Evolutionary conservation across 345 rosid genomes (phyloP), one percentile per base, ranked within the genome.

Genomic region (Eucalyptus caleyi): DNA sequence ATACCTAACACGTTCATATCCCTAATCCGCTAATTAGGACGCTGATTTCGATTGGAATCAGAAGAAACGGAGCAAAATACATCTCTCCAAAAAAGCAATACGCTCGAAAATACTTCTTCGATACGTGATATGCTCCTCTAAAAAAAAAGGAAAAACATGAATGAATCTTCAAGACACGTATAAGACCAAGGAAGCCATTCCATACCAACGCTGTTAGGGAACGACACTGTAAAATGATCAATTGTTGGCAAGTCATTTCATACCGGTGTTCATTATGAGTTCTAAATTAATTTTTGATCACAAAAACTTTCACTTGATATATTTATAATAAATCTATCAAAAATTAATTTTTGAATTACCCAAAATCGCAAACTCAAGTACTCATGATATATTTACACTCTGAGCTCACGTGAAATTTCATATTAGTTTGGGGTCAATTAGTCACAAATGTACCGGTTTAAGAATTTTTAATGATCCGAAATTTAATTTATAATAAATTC

Each of bases 401-500:
- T 51, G 5, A 54, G 12, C 5, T 54, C 27, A 23, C 3, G 5
- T 23, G 60, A 21, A 54, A 54, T 54, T 54, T 23, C 5, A 54
- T 54, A 54, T 54, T 23, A 54, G 0, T 54, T 23, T 54, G 0
- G 60, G 1, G 5, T 4, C 1, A 21, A 54, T 54, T 23, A 19
- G 0, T 54, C 5, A 23, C 1, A 8, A 21, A 1, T 54, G 0
- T 9, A 54, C 1, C 0, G 1, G 1, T 0, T 54, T 54, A 23
- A 21, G 5, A 0, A 23, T 23, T 54, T 54, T 54, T 21, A 1
- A 5, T 54, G 26, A 54, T 12, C 11, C 60, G 9, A 54, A 54
- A 54, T 21, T 19, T 21, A 54, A 54, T 23, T 54, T 54, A 21
- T 0, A 12, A 54, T 54, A 54, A 54, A 54, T 54, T 21, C 1